Evolutionary conservation across 345 rosid species (phyloP).

Genomic region (Kernera saxatilis): DNA sequence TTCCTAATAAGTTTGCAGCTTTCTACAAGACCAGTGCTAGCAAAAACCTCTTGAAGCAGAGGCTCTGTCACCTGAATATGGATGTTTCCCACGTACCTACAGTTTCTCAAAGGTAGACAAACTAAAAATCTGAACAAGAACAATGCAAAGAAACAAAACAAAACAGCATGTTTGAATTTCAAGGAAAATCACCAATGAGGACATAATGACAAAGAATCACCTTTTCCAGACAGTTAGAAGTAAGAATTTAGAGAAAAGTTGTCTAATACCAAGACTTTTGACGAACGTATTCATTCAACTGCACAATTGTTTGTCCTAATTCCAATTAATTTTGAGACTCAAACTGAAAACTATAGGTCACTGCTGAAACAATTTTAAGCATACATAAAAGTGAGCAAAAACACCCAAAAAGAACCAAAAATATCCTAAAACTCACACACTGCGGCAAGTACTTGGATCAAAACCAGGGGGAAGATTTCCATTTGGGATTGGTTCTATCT

Average conservation of each 20-base stretch:
- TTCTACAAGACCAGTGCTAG: slow-evolving; percentile 88
- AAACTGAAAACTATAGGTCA: slow-evolving; percentile 1
- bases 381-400: slow-evolving; percentile 9
- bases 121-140: slow-evolving; percentile 13
- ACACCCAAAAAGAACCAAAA: background rate
- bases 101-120: slow-evolving; percentile 34
- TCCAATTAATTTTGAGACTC: background rate
- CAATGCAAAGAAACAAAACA: background rate
- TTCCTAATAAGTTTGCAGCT: slow-evolving; percentile 88
- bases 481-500: slow-evolving; percentile 37
- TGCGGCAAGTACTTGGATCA: slow-evolving; percentile 99
- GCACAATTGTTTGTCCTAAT: too few species aligned
- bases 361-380: background rate
- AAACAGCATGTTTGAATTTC: background rate
- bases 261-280: background rate
- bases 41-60: slow-evolving; percentile 65
- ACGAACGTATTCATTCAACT: background rate
- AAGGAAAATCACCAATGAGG: background rate
- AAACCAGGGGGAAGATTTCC: slow-evolving; percentile 95
- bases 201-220: background rate
- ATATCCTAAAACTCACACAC: slow-evolving; percentile 90
- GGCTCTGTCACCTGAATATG: slow-evolving; percentile 31
- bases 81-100: slow-evolving; percentile 37
- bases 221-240: background rate
- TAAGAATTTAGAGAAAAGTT: background rate